Evolutionary conservation across 78 protist species (phyloP), one percentile per base, ranked within the genome.

Genomic region (Speleostelium caveatum): DNA sequence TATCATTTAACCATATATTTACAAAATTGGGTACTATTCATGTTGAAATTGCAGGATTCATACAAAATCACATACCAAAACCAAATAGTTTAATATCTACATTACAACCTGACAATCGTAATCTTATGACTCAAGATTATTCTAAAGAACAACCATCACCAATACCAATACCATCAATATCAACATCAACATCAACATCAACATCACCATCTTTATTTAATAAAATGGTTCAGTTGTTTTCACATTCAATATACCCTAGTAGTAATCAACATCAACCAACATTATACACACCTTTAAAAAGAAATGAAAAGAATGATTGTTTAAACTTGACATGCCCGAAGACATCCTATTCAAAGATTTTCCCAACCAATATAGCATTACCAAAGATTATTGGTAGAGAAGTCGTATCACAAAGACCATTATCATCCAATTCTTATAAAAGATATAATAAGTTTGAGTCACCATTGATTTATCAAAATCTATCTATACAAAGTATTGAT

Each of bases 301-400:
- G n/a, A n/a, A n/a, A n/a, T n/a, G n/a, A n/a, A n/a, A n/a, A n/a
- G n/a, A n/a, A n/a, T n/a, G n/a, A n/a, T n/a, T n/a, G n/a, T n/a
- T n/a, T n/a, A n/a, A n/a, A n/a, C n/a, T n/a, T n/a, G n/a, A n/a
- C n/a, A n/a, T n/a, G n/a, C n/a, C n/a, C n/a, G n/a, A n/a, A 63
- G 32, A 22, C 41, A 63, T 35, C 72, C 21, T 63, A 63, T 63
- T 63, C 72, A 63, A 63, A 63, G 36, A 19, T 63, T 33, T 26
- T 14, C 28, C 41, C 19, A 35, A 63, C 32, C 22, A 22, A 63
- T 63, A 63, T 63, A 49, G 33, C 14, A 63, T 35, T 63, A 35
- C 32, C n/a, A 35, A 63, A 63, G 1, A 63, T 63, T 35, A 3
- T 35, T 7, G 26, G 16, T 2, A 63, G 72, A 63, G 72, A 63